These are phyloP conservation scores for Paxillus ammoniavirescens DNA, from an alignment of 768 basidiomycete genomes.

Conservation along the genomic window DNA sequence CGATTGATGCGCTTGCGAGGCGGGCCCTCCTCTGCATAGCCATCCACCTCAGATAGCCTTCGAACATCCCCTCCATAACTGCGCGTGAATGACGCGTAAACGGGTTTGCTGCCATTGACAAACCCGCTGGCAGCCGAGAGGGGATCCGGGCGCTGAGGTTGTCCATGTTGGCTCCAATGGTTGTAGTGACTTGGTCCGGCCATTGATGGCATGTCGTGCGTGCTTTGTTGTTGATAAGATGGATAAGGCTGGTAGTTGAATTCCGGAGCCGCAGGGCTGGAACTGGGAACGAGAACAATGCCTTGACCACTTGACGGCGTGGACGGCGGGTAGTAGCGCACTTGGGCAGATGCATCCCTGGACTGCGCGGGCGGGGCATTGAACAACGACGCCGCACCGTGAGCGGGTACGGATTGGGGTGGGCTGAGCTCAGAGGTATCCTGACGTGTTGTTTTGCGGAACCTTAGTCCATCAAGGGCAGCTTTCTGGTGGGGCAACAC, in stretches of 20 bases:
- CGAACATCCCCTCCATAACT: conserved; percentile 34
- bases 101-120: conserved; percentile 37
- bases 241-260: conserved; percentile 38
- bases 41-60: conserved; percentile 38
- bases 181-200: conserved; percentile 38
- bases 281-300: conserved; percentile 72
- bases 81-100: conserved; percentile 57
- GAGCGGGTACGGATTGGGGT: conserved; percentile 59
- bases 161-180: conserved; percentile 36
- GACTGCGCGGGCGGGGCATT: conserved; percentile 59
- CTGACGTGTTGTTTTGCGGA: conserved; percentile 42
- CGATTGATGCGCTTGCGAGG: conserved; percentile 71
- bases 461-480: conserved; percentile 45
- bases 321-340: conserved; percentile 54
- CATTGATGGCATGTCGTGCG: conserved; percentile 43
- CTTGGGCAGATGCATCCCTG: conserved; percentile 69
- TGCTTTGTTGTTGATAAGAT: conserved; percentile 34
- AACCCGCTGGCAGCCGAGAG: conserved; percentile 62
- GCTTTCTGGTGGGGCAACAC: conserved; percentile 35
- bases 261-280: conserved; percentile 58
- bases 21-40: conserved; percentile 51
- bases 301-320: conserved; percentile 45
- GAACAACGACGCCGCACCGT: conserved; percentile 48
- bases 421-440: conserved; percentile 26
- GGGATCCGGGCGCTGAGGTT: conserved; percentile 44